phyloP scores from a whole-genome alignment of 2,329 filamentous ascomycete genomes.

The Endocalyx cinctus region DNA sequence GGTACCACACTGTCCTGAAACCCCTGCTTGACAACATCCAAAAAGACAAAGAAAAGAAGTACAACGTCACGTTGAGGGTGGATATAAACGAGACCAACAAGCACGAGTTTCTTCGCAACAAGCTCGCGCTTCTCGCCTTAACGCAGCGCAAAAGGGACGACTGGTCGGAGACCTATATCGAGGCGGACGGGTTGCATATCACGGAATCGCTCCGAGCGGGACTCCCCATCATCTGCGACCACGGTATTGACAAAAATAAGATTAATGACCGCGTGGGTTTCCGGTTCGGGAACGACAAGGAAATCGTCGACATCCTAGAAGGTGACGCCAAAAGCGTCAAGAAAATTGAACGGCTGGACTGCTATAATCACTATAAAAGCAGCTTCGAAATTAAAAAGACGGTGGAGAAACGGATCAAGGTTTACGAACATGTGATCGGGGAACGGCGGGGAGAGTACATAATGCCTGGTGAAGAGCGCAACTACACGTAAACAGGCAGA shows the following conservation, averaged over 20 bases:
- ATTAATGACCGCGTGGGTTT: not conserved
- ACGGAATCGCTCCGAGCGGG: constrained; percentile 1
- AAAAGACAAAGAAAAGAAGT: not conserved
- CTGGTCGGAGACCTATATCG: not conserved
- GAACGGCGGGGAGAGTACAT: no score
- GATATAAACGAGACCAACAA: constrained; percentile 4
- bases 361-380: no score
- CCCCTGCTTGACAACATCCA: not conserved
- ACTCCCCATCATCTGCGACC: not conserved
- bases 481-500: no score
- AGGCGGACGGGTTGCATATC: constrained; percentile 4
- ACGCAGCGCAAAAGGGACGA: constrained; percentile 1
- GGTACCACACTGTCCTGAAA: not conserved
- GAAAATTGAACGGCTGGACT: no score
- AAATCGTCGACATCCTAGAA: not conserved
- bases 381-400: no score
- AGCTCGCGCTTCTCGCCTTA: not conserved
- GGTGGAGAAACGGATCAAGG: no score
- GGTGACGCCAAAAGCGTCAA: no score
- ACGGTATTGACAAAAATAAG: constrained; percentile 1
- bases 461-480: no score
- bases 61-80: not conserved
- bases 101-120: not conserved
- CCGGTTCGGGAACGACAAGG: not conserved
- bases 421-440: no score